These are phyloP conservation scores for Pholiota adiposa DNA, from an alignment of 1,284 basidiomycete genomes.

Conservation along the genomic window DNA sequence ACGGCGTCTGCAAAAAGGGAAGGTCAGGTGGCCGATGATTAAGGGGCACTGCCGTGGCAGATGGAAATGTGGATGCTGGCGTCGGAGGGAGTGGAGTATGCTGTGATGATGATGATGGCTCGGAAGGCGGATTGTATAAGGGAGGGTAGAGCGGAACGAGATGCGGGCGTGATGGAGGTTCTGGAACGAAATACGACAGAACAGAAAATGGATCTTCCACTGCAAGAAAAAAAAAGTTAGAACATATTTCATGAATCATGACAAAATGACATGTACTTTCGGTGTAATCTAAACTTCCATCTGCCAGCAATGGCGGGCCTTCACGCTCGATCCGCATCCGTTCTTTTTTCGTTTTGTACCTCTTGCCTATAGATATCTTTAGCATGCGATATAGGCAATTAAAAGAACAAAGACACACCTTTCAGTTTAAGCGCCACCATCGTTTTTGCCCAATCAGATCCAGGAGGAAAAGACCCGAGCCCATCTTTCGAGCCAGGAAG, in stretches of 20 bases:
- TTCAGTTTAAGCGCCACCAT: conserved; percentile 76
- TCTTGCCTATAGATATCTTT: conserved; percentile 55
- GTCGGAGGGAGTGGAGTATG: background rate
- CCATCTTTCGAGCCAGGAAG: conserved; percentile 78
- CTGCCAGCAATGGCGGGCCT: conserved; percentile 65
- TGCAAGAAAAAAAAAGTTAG: conserved; percentile 29
- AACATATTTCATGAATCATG: conserved; percentile 10
- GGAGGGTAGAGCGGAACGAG: conserved; percentile 61
- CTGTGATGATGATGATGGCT: conserved; percentile 19
- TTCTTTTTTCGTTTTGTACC: conserved; percentile 79
- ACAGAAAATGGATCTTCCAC: conserved; percentile 81
- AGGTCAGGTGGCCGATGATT: conserved; percentile 22
- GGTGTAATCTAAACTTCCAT: conserved; percentile 76
- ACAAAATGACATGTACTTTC: conserved; percentile 55
- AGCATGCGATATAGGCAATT: background rate
- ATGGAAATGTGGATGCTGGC: conserved; percentile 7
- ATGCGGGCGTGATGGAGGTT: conserved; percentile 54
- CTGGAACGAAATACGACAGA: conserved; percentile 64
- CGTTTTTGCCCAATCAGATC: conserved; percentile 67
- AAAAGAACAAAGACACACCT: conserved; percentile 43
- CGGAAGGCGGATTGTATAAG: conserved; percentile 22
- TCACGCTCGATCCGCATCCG: conserved; percentile 71
- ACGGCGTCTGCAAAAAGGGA: conserved; percentile 17
- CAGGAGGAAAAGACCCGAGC: conserved; percentile 67
- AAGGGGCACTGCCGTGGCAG: conserved; percentile 26